phyloP scores from a whole-genome alignment of 2,329 filamentous ascomycete genomes.

The Arthrobotrys sphaeroides region DNA sequence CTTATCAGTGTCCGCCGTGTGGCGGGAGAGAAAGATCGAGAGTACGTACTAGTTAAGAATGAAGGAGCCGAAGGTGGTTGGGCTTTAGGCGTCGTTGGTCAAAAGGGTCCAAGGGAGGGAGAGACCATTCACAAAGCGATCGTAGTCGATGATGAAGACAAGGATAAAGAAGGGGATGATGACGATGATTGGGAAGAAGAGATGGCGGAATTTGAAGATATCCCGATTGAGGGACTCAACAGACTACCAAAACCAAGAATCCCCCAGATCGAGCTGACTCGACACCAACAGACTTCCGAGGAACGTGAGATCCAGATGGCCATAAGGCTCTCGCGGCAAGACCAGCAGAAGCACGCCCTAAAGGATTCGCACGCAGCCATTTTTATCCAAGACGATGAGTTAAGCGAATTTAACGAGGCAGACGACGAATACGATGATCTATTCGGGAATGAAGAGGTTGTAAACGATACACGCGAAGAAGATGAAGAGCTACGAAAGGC shows the following conservation, averaged over 20 bases:
- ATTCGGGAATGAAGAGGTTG: conserved; percentile 79
- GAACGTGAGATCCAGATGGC: conserved; percentile 68
- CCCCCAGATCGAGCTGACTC: conserved; percentile 3
- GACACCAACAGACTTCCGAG: conserved; percentile 59
- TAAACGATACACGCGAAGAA: conserved; percentile 70
- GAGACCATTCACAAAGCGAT: conserved; percentile 77
- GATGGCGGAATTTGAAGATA: conserved; percentile 87
- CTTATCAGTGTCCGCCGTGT: conserved; percentile 74
- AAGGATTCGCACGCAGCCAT: conserved; percentile 53
- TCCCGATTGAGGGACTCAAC: conserved; percentile 89
- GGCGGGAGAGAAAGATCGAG: conserved; percentile 84
- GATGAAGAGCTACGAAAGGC: conserved; percentile 67
- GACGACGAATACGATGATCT: conserved; percentile 67
- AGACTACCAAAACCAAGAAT: conserved; percentile 73
- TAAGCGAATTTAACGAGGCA: conserved; percentile 57
- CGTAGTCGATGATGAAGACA: conserved; percentile 78
- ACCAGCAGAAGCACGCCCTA: conserved; percentile 54
- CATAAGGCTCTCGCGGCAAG: conserved; percentile 64
- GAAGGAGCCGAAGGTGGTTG: conserved; percentile 94
- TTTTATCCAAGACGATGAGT: conserved; percentile 55
- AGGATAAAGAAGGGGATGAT: conserved; percentile 67
- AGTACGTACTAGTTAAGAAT: conserved; percentile 96
- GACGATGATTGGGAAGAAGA: conserved; percentile 72
- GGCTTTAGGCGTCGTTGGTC: conserved; percentile 87
- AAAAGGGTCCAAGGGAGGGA: conserved; percentile 80